phyloP scores from a whole-genome alignment of 2,329 filamentous ascomycete species.

The Amauroascus niger region DNA sequence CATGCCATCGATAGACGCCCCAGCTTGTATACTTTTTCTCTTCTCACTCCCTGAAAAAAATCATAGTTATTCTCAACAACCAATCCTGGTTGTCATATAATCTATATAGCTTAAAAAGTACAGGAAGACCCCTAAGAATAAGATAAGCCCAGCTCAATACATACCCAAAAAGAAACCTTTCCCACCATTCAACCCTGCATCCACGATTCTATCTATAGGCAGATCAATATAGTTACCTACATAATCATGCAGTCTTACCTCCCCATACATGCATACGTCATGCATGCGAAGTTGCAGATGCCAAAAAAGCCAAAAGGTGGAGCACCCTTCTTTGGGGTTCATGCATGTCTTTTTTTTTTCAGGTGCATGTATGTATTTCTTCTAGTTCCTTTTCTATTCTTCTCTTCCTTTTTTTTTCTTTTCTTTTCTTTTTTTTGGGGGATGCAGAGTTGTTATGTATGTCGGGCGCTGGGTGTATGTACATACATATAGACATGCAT shows the following conservation, averaged over 20 bases:
- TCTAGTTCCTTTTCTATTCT: not conserved
- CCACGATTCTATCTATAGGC: not conserved
- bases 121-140: no score
- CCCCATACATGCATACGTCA: not conserved
- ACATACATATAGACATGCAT: not conserved
- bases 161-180: no score
- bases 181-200: not conserved
- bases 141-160: no score
- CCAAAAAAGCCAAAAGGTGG: not conserved
- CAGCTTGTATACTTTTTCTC: not conserved
- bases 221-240: not conserved
- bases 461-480: not conserved
- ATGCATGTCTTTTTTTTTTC: conserved; percentile 1
- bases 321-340: not conserved
- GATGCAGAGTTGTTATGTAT: not conserved
- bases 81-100: no score
- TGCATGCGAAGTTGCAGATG: not conserved
- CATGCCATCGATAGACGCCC: not conserved
- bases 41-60: not conserved
- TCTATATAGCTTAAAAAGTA: no score
- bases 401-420: not conserved
- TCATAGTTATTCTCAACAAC: no score
- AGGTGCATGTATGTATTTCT: not conserved
- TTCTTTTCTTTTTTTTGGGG: not conserved
- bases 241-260: no score